A percentile compares a stretch with the other conserved stretches of the same genome.
phyloP scores from a whole-genome alignment of 306 rosid species.

The Sicyos edulis region DNA sequence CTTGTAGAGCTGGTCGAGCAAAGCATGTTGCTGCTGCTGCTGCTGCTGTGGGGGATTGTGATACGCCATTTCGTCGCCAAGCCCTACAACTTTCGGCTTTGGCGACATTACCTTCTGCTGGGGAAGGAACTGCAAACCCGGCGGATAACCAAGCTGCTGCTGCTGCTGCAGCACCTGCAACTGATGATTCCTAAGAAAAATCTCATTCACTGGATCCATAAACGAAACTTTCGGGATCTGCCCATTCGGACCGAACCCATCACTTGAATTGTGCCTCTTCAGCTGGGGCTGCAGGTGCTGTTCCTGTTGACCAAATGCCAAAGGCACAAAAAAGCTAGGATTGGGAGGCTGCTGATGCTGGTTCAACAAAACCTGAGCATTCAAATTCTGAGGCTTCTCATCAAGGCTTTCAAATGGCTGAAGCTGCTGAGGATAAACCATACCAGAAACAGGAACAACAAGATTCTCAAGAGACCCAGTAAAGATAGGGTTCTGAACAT shows the following conservation, averaged over 20 bases:
- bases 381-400: conserved; percentile 40
- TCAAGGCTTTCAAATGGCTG: conserved; percentile 23
- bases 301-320: conserved; percentile 26
- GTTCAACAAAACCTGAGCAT: conserved; percentile 26
- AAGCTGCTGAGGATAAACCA: conserved; percentile 22
- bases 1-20: conserved; percentile 44
- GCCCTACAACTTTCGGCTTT: conserved; percentile 25
- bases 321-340: conserved; percentile 31
- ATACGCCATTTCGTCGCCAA: conserved; percentile 18
- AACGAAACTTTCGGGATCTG: conserved; percentile 32
- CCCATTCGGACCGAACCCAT: conserved; percentile 21
- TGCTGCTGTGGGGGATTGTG: conserved; percentile 26
- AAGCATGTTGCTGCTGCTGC: conserved; percentile 27
- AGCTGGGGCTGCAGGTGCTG: conserved; percentile 31
- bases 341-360: conserved; percentile 29
- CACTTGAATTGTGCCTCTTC: conserved; percentile 37
- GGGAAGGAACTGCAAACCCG: conserved; percentile 36
- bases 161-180: conserved; percentile 25
- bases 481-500: conserved; percentile 28
- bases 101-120: conserved; percentile 32
- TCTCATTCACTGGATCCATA: conserved; percentile 29
- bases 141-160: conserved; percentile 29
- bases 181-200: conserved; percentile 30
- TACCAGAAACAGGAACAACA: conserved; percentile 26
- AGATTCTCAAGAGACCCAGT: conserved; percentile 18